A percentile compares a stretch with the other conserved stretches of the same genome.
Evolutionary conservation across 164 flowering plant genomes (phyloP).

Genomic region (Litsea cubeba): DNA sequence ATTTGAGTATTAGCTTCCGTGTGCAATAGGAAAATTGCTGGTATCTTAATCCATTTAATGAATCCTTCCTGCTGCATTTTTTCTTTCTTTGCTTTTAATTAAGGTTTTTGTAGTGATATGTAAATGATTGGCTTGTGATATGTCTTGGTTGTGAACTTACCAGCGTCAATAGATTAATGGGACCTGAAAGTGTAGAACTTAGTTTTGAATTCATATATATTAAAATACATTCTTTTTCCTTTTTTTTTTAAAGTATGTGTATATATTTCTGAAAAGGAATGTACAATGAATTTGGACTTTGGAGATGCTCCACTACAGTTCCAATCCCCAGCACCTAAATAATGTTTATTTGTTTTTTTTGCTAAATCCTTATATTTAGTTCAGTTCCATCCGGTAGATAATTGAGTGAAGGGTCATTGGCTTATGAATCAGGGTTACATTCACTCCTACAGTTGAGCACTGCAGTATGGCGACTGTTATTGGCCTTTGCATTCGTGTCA

Average conservation of each 20-base stretch:
- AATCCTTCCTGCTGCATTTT: too few species aligned
- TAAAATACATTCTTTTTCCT: too few species aligned
- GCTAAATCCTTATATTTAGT: background rate
- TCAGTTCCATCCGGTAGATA: background rate
- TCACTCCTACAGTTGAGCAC: constrained; percentile 87
- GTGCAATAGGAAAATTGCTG: too few species aligned
- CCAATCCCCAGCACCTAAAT: too few species aligned
- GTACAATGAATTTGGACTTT: too few species aligned
- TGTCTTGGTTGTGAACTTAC: background rate
- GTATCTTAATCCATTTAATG: too few species aligned
- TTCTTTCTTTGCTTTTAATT: too few species aligned
- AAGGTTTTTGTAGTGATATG: background rate
- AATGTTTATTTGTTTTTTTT: too few species aligned
- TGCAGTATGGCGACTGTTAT: constrained; percentile 85
- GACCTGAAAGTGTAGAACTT: background rate
- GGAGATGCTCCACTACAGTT: too few species aligned
- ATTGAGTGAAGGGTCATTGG: background rate
- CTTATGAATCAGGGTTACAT: constrained; percentile 56
- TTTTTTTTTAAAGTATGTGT: too few species aligned
- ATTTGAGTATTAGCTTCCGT: too few species aligned
- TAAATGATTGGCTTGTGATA: background rate
- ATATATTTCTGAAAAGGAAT: too few species aligned
- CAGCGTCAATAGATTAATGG: background rate
- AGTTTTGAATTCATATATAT: background rate
- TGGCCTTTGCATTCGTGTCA: constrained; percentile 78